Percentiles rank a stretch among this genome's conserved stretches.
phyloP scores from a whole-genome alignment of 2,329 filamentous ascomycete genomes.

The Hypoxylon sp. region DNA sequence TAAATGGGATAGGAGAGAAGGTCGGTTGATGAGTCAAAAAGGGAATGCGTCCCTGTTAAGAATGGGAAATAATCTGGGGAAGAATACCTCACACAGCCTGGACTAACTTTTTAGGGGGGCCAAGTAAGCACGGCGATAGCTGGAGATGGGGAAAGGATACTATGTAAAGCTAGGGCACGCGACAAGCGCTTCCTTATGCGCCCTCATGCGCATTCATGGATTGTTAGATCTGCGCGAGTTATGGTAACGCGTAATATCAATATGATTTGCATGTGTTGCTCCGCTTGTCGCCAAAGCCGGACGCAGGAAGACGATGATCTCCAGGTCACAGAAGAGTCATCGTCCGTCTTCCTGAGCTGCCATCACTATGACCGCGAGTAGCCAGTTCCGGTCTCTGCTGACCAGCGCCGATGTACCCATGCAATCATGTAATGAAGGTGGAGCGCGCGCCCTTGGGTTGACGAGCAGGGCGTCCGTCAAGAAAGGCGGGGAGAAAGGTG shows the following conservation, averaged over 20 bases:
- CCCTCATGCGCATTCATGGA: neutral
- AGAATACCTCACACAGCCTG: constrained; percentile 9
- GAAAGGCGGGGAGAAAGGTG: constrained; percentile 36
- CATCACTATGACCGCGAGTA: constrained; percentile 30
- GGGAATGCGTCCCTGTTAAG: constrained; percentile 34
- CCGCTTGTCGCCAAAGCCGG: constrained; percentile 40
- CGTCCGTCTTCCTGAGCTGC: constrained; percentile 14
- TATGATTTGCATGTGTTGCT: constrained; percentile 30
- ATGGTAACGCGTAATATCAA: constrained; percentile 25
- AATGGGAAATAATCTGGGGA: constrained; percentile 35
- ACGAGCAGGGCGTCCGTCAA: constrained; percentile 53
- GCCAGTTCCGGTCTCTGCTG: constrained; percentile 35
- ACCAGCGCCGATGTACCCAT: constrained; percentile 35
- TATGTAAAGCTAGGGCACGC: constrained; percentile 30
- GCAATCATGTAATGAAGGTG: constrained; percentile 51
- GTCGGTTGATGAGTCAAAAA: constrained; percentile 26
- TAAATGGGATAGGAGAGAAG: constrained; percentile 31
- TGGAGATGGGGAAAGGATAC: constrained; percentile 15
- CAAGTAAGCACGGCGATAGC: constrained; percentile 28
- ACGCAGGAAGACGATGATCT: constrained; percentile 33
- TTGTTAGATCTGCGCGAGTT: constrained; percentile 27
- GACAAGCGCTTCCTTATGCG: constrained; percentile 19
- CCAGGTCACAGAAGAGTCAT: constrained; percentile 41
- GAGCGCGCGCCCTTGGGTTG: constrained; percentile 59
- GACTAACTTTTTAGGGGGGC: constrained; percentile 34